Evolutionary conservation across 345 rosid genomes (phyloP).

Genomic region (Brassica incana): DNA sequence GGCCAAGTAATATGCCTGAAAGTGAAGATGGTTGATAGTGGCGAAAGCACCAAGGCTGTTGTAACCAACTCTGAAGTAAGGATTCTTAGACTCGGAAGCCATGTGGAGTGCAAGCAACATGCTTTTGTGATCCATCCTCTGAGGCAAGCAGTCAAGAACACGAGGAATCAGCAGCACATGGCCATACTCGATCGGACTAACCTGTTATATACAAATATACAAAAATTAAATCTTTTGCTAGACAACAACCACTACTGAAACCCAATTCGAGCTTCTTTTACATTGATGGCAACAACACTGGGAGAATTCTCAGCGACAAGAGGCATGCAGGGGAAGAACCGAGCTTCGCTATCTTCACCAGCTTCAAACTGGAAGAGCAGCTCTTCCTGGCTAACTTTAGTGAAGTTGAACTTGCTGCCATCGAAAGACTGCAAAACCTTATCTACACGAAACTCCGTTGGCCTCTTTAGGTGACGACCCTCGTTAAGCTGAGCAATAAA

Average conservation of each 20-base stretch:
- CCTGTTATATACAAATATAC: constrained; percentile 49
- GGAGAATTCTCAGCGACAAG: constrained; percentile 74
- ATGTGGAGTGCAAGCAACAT: constrained; percentile 81
- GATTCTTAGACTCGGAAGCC: constrained; percentile 86
- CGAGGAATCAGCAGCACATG: constrained; percentile 94
- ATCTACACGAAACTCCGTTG: constrained; percentile 93
- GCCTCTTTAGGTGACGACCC: constrained; percentile 96
- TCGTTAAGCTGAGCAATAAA: constrained; percentile 97
- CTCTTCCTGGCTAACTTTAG: constrained; percentile 97
- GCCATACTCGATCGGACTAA: constrained; percentile 97
- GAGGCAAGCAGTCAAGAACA: constrained; percentile 90
- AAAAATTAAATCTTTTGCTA: background rate
- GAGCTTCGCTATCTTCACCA: constrained; percentile 67
- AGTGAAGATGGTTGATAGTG: constrained; percentile 97
- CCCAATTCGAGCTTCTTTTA: constrained; percentile 27
- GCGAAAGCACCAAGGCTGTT: constrained; percentile 99
- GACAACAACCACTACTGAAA: background rate
- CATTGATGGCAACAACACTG: constrained; percentile 91
- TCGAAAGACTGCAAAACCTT: constrained; percentile 97
- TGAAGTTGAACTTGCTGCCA: constrained; percentile 88
- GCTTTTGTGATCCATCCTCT: constrained; percentile 91
- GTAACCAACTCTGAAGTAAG: constrained; percentile 88
- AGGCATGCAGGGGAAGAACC: constrained; percentile 71
- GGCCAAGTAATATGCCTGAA: constrained; percentile 98
- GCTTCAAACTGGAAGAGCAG: constrained; percentile 94